Base-by-base conservation (phyloP, 1,139 yeast genomes). In the Williopsis jadinii region DNA sequence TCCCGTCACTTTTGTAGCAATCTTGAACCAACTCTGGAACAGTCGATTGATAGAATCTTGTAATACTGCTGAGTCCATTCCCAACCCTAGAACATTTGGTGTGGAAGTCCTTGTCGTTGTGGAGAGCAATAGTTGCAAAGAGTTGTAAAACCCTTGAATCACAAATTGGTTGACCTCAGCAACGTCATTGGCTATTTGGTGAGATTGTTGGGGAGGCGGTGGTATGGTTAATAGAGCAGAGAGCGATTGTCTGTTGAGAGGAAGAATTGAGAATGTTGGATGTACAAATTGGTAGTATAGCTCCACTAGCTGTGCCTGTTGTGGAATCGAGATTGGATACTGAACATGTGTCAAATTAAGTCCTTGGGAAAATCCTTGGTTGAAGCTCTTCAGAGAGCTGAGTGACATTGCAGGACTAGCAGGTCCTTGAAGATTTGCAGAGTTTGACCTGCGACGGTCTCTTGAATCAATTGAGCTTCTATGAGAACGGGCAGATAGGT, bases 261-360 rank as follows among this genome's bases (percentile, higher is more conserved):
- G 82, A 24, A 82, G 62, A 0, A 81, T 63, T 8, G 87, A 85
- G 54, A 79, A 73, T 27, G 67, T 68, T 1, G 60, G 54, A 53
- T 81, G 87, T 49, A 78, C 68, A 41, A 67, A 71, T 28, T 68
- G 59, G 54, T 78, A 81, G 53, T 81, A 81, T 1, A 60, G 41
- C 36, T 64, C 64, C 40, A 63, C 52, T 35, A 64, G 44, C 37
- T 50, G 52, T 3, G 46, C 41, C 11, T 47, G 43, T 34, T 35
- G 50, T 30, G n/a, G 40, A 35, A 11, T 5, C 15, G 33, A 44
- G 24, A 28, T n/a, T 12, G 34, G 13, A 5, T 28, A 27, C 12
- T 30, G 34, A 5, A 11, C 15, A n/a, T n/a, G 11, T 8, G 37
- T 44, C 32, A 55, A 43, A 32, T 40, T 44, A 36, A 66, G 49